Evolutionary conservation across 2,329 filamentous ascomycete species (phyloP).

Genomic region (Aspergillus brunneoviolaceus): DNA sequence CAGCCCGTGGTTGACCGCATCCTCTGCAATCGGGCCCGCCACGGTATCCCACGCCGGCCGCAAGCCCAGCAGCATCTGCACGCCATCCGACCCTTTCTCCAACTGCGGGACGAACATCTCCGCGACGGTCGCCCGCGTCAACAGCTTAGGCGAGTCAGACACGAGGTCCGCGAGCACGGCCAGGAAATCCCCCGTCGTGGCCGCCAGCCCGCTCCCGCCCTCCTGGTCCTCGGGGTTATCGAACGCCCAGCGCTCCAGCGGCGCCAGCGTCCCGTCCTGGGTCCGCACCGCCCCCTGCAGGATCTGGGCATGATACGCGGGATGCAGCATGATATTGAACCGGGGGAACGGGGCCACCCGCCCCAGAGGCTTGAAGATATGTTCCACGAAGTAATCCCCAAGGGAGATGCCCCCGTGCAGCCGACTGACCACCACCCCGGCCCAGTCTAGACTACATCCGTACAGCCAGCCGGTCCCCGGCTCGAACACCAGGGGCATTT

Average conservation of each 20-base stretch:
- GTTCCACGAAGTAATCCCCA: conserved; percentile 7
- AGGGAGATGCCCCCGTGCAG: not conserved
- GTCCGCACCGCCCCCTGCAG: not conserved
- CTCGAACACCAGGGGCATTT: conserved; percentile 6
- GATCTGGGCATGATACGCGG: not conserved
- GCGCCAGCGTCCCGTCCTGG: not conserved
- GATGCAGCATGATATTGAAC: conserved; percentile 4
- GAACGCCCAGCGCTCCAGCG: not conserved
- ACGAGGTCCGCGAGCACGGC: conserved; percentile 4
- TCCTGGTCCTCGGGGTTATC: conserved; percentile 5
- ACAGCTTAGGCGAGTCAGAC: not conserved
- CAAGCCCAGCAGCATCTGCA: conserved; percentile 7
- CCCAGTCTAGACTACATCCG: conserved; percentile 10
- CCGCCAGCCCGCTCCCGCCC: not conserved
- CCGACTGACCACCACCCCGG: conserved; percentile 5
- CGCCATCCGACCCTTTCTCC: not conserved
- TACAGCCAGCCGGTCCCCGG: conserved; percentile 7
- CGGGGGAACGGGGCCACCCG: not conserved
- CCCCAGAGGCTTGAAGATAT: conserved; percentile 2
- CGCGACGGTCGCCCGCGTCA: not conserved
- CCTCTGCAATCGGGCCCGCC: not conserved
- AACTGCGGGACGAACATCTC: conserved; percentile 10
- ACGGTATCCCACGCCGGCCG: conserved; percentile 3
- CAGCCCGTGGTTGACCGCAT: conserved; percentile 8
- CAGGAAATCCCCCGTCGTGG: not conserved